A percentile compares a stretch with the other conserved stretches of the same genome.
Evolutionary conservation across 176 grass and related monocot genomes (phyloP).

Genomic region (Oryza officinalis): DNA sequence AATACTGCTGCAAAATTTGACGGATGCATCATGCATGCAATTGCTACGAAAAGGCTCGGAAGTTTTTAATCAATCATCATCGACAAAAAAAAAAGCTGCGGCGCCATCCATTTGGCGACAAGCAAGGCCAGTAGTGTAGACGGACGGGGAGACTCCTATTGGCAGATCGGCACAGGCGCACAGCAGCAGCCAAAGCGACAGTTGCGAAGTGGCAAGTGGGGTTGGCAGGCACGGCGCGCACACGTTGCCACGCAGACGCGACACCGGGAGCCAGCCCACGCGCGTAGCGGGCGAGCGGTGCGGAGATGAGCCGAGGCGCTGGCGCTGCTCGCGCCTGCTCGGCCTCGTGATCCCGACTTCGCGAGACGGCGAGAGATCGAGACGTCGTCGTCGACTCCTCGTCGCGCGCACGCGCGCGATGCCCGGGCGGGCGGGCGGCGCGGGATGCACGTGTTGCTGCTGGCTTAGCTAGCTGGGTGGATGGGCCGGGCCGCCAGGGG

Average conservation of each 20-base stretch:
- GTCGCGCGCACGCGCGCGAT: not conserved
- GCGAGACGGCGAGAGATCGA: not conserved
- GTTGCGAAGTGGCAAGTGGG: not conserved
- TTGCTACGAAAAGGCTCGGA: not conserved
- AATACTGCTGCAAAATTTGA: not conserved
- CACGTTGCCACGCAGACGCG: not conserved
- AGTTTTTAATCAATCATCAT: not conserved
- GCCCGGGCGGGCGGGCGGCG: not conserved
- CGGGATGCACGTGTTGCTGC: constrained; percentile 20
- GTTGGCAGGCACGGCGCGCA: not conserved
- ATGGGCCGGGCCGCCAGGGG: not conserved
- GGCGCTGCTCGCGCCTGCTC: not conserved
- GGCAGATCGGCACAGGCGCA: not conserved
- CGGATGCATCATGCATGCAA: not conserved
- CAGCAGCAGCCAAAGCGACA: constrained; percentile 17
- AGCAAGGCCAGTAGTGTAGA: not conserved
- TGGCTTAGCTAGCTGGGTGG: not conserved
- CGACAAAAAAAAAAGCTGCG: not conserved
- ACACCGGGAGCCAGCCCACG: not conserved
- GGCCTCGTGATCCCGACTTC: not conserved
- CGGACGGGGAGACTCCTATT: not conserved
- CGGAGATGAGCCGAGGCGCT: no score
- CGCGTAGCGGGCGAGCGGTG: not conserved
- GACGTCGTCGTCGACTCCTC: not conserved
- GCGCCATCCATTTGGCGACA: not conserved